phyloP scores from a whole-genome alignment of 306 rosid genomes.

The Glycine latifolia region DNA sequence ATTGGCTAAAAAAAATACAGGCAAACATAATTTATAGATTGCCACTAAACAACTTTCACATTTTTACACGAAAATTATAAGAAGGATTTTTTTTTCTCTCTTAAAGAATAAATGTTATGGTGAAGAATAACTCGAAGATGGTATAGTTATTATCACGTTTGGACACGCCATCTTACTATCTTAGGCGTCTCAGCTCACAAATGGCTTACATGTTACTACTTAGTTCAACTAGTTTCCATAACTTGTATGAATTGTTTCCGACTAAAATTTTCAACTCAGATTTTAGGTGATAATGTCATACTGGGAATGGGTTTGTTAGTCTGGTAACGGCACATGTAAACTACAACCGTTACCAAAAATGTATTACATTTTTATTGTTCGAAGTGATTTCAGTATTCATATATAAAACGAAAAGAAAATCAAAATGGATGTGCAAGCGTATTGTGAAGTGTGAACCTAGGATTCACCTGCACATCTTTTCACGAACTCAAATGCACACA shows the following conservation, averaged over 20 bases:
- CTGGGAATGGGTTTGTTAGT: background rate
- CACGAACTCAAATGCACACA: constrained; percentile 34
- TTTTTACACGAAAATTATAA: too few relatives aligned
- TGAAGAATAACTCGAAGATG: too few relatives aligned
- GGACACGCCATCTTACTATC: too few relatives aligned
- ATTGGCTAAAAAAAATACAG: too few relatives aligned
- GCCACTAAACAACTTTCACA: too few relatives aligned
- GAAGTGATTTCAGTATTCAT: background rate
- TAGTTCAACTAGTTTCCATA: too few relatives aligned
- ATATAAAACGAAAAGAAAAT: background rate
- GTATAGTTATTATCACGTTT: too few relatives aligned
- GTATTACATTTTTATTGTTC: background rate
- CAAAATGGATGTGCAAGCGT: background rate
- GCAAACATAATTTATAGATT: too few relatives aligned
- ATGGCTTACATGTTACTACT: background rate
- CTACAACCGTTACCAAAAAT: too few relatives aligned
- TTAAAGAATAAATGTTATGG: too few relatives aligned
- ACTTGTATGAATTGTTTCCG: background rate
- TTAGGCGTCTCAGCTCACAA: background rate
- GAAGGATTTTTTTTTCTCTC: too few relatives aligned
- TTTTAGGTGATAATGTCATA: background rate
- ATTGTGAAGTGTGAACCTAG: background rate
- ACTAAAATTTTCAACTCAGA: background rate
- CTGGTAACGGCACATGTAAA: background rate
- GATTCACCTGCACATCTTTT: background rate